Base-by-base conservation (phyloP, 805 yeast genomes). In the Martiniozyma abietophila region DNA sequence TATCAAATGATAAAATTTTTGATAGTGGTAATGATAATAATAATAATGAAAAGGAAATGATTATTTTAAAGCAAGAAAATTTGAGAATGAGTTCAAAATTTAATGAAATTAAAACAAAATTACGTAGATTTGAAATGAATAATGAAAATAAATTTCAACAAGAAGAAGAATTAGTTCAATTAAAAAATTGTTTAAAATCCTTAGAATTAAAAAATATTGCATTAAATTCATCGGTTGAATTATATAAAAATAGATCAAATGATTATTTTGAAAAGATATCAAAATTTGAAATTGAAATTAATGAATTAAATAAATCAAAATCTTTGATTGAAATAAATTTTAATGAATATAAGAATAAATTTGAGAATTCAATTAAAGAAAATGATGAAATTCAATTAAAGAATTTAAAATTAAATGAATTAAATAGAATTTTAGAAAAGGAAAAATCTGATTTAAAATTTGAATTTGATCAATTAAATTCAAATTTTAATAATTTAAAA, bases 181-280 rank as follows among this genome's bases (percentile, higher is more conserved):
- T 78, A 29, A 72, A 70, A 42, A 64, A 76, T 14, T 74, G 71
- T 36, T 54, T 80, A 17, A 76, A 76, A 29, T 67, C 77, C 2
- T 55, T 79, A 11, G 64, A 62, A 25, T 51, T 64, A n/a, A 77
- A 74, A 46, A 76, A 74, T 44, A 47, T 51, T 2, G 78, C 83
- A 20, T 58, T 84, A 20, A 51, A 63, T 2, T 65, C 69, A 25
- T 67, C 71, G 20, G 59, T 79, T 15, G 72, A 71, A 25, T 60
- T 80, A 21, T 85, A 81, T 56, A 79, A 76, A 49, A 56, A 64
- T 12, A 69, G 94, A 41, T 75, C 94, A 22, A 88, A 82, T 23
- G 80, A 77, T 41, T 80, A 83, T 51, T 74, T 69, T 45, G 64
- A 66, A 38, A 81, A 82, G 47, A 62, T 86, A 18, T 94, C 85